A percentile compares a stretch with the other conserved stretches of the same genome.
These are phyloP conservation scores for Phycomyces nitens DNA, from an alignment of 192 early-diverging fungal species.

Conservation along the genomic window DNA sequence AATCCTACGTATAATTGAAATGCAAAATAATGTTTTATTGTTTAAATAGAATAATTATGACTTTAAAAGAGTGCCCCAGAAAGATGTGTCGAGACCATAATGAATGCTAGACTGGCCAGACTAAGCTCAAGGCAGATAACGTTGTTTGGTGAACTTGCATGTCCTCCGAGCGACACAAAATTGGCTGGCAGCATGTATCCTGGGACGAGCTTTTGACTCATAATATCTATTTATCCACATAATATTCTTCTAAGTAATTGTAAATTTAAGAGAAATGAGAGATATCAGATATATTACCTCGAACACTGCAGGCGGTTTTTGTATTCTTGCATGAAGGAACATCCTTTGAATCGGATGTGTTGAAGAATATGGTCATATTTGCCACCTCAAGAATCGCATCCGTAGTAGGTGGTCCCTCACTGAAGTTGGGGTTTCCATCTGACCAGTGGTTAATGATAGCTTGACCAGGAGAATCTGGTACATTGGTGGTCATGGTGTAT, in stretches of 20 bases:
- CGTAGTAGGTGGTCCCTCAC: conserved; percentile 13
- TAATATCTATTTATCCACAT: conserved; percentile 14
- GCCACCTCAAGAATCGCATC: conserved; percentile 15
- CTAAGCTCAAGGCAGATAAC: background rate
- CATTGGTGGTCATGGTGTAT: conserved; percentile 22
- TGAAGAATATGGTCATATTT: conserved; percentile 34
- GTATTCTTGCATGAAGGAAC: background rate
- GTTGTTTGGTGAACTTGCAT: background rate
- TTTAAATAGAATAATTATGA: too few relatives aligned
- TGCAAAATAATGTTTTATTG: too few relatives aligned
- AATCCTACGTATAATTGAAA: too few relatives aligned
- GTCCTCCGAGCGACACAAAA: background rate
- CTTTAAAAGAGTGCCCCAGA: background rate
- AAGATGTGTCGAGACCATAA: background rate
- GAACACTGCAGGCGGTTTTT: conserved; percentile 8
- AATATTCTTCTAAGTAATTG: background rate
- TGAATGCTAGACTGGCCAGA: background rate
- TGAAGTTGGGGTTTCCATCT: conserved; percentile 34
- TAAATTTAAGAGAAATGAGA: background rate
- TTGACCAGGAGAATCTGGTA: conserved; percentile 28
- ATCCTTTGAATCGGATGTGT: conserved; percentile 11
- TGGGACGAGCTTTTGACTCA: conserved; percentile 12
- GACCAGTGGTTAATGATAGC: conserved; percentile 34
- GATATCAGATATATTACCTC: conserved; percentile 2
- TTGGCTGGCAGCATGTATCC: conserved; percentile 1